phyloP scores from a whole-genome alignment of 1,139 yeast genomes.

The Waltiozyma sp. region DNA sequence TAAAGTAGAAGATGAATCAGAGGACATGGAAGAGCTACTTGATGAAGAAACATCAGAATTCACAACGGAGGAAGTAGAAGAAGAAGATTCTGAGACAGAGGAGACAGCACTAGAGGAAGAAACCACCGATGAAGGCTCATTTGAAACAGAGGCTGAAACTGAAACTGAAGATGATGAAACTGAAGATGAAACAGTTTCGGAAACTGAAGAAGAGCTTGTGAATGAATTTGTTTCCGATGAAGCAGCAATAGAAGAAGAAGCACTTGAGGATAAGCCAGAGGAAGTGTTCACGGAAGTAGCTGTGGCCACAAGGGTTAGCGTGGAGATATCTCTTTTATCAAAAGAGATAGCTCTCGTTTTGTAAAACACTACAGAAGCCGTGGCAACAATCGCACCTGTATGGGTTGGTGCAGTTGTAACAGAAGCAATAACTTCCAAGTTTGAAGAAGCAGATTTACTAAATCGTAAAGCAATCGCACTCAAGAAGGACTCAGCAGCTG shows the following conservation, averaged over 20 bases:
- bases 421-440: neutral
- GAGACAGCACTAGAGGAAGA: too few relatives aligned
- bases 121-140: too few relatives aligned
- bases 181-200: neutral
- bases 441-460: neutral
- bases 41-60: too few relatives aligned
- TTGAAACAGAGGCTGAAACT: too few relatives aligned
- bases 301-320: neutral
- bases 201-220: neutral
- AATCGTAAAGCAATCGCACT: neutral
- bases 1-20: too few relatives aligned
- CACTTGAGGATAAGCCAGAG: too few relatives aligned
- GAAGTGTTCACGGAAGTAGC: neutral
- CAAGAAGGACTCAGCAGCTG: neutral
- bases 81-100: neutral
- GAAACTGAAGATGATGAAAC: too few relatives aligned
- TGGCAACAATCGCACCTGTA: constrained; percentile 29
- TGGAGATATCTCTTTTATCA: neutral
- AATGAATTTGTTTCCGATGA: too few relatives aligned
- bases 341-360: neutral
- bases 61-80: neutral
- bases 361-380: neutral
- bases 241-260: too few relatives aligned
- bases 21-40: too few relatives aligned
- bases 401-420: constrained; percentile 16